phyloP scores from a whole-genome alignment of 305 asterid species.

The Fraxinus albicans region DNA sequence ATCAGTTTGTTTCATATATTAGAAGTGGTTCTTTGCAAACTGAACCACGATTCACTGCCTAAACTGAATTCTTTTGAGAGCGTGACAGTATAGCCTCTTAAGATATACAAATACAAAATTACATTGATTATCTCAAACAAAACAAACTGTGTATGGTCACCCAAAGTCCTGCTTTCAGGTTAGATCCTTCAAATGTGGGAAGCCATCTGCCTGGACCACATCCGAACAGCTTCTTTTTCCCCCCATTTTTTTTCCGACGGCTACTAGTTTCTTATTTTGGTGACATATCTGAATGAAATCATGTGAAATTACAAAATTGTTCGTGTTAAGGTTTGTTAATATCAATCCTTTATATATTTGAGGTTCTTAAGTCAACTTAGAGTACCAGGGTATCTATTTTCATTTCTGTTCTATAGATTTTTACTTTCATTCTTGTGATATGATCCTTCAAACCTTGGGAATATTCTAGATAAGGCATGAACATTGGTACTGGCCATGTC shows the following conservation, averaged over 20 bases:
- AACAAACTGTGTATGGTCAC: neutral
- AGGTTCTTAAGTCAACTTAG: neutral
- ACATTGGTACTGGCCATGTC: neutral
- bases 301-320: conserved; percentile 1
- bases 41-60: neutral
- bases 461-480: neutral
- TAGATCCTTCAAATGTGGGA: neutral
- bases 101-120: neutral
- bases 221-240: conserved; percentile 5
- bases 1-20: conserved; percentile 9
- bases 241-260: neutral
- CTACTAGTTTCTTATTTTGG: conserved; percentile 9
- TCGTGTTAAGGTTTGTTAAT: neutral
- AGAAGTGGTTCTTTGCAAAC: conserved; percentile 2
- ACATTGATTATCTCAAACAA: conserved; percentile 1
- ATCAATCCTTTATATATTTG: neutral
- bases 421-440: neutral
- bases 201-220: conserved; percentile 5
- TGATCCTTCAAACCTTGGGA: conserved; percentile 11
- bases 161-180: conserved; percentile 14
- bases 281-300: conserved; percentile 6
- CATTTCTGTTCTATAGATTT: neutral
- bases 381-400: conserved; percentile 9
- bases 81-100: neutral
- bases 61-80: neutral